Conservation (phyloP, 2,329 filamentous ascomycete genomes). For the Diaporthe vaccinii region DNA sequence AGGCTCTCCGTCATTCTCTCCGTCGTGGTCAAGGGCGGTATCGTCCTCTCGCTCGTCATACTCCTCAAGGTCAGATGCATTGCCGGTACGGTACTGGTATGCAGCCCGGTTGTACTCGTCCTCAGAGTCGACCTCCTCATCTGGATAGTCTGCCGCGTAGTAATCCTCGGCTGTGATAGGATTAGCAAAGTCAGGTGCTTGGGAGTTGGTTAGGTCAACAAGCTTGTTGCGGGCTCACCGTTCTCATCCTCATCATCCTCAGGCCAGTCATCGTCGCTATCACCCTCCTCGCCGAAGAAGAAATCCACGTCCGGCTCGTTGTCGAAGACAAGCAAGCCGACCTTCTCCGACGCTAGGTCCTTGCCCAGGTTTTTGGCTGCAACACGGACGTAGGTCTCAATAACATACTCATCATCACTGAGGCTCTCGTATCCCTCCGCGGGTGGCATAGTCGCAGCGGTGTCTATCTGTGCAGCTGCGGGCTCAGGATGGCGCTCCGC, state of each 20-base stretch:
- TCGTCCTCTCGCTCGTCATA: slow-evolving; percentile 58
- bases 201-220: not conserved
- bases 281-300: slow-evolving; percentile 73
- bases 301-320: slow-evolving; percentile 70
- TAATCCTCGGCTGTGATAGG: slow-evolving; percentile 76
- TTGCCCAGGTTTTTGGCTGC: slow-evolving; percentile 64
- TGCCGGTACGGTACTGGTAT: slow-evolving; percentile 66
- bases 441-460: slow-evolving; percentile 35
- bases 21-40: slow-evolving; percentile 48
- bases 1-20: slow-evolving; percentile 44
- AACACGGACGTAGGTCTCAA: slow-evolving; percentile 75
- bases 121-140: slow-evolving; percentile 82
- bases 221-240: slow-evolving; percentile 58
- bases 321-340: slow-evolving; percentile 70
- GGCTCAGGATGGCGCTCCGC: slow-evolving; percentile 67
- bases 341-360: slow-evolving; percentile 62
- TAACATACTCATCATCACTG: slow-evolving; percentile 70
- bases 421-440: slow-evolving; percentile 48
- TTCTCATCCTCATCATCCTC: slow-evolving; percentile 77
- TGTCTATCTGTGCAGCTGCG: slow-evolving; percentile 41
- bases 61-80: slow-evolving; percentile 69
- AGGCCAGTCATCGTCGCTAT: slow-evolving; percentile 70
- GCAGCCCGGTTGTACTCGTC: slow-evolving; percentile 72
- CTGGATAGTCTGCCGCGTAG: slow-evolving; percentile 84
- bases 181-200: slow-evolving; percentile 37